phyloP scores from a whole-genome alignment of 805 yeast genomes.

The Candida ulmi region DNA sequence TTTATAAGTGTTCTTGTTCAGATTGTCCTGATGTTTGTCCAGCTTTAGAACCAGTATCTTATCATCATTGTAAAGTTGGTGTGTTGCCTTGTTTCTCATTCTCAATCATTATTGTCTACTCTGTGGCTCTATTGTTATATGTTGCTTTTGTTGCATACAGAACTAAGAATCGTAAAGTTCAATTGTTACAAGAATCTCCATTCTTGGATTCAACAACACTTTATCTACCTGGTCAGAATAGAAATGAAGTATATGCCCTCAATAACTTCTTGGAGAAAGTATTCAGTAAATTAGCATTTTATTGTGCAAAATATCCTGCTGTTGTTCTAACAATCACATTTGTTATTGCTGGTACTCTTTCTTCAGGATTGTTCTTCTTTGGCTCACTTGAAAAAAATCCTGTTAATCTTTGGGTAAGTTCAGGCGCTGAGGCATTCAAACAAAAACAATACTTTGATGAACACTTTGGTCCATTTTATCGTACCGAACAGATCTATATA shows the following conservation, averaged over 20 bases:
- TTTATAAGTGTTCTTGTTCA: conserved; percentile 79
- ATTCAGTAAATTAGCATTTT: conserved; percentile 47
- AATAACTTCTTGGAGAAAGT: conserved; percentile 41
- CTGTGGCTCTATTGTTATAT: conserved; percentile 21
- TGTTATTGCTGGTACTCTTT: conserved; percentile 36
- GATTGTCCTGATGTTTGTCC: conserved; percentile 89
- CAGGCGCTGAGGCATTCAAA: conserved; percentile 59
- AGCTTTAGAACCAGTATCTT: conserved; percentile 40
- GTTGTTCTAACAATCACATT: conserved; percentile 40
- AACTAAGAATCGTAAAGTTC: conserved; percentile 20
- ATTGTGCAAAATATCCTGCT: conserved; percentile 60
- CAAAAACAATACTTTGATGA: conserved; percentile 69
- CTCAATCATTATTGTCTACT: conserved; percentile 48
- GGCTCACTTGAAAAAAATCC: conserved; percentile 72
- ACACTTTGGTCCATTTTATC: conserved; percentile 86
- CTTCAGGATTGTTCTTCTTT: conserved; percentile 46
- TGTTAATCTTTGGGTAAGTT: conserved; percentile 84
- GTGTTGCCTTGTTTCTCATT: conserved; percentile 71
- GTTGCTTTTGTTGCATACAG: conserved; percentile 20
- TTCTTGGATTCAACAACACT: conserved; percentile 23
- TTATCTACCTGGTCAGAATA: conserved; percentile 12
- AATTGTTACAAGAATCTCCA: conserved; percentile 38
- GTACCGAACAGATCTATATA: conserved; percentile 79
- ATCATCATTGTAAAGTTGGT: conserved; percentile 48
- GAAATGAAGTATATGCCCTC: conserved; percentile 36